Percentiles rank a stretch among this genome's conserved stretches.
phyloP scores from a whole-genome alignment of 352 stramenopile genomes.

The Pythium brachiatum region DNA sequence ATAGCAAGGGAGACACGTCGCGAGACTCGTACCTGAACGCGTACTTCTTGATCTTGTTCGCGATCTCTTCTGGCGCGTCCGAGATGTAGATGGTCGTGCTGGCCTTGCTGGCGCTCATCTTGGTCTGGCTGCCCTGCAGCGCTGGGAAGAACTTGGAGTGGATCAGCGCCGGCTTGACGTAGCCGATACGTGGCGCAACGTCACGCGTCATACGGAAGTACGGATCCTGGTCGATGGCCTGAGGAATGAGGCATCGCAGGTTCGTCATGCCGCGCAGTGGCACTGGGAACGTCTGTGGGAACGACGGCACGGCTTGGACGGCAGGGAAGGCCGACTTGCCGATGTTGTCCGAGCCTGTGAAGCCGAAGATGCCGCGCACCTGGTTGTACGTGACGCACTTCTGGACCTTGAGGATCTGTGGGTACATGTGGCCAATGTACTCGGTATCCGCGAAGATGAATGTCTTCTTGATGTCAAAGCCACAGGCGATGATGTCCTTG shows the following conservation, averaged over 20 bases:
- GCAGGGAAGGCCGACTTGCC: constrained; percentile 99
- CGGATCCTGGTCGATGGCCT: constrained; percentile 99
- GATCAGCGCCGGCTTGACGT: constrained; percentile 96
- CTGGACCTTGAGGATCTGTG: constrained; percentile 99
- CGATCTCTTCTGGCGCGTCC: constrained; percentile 96
- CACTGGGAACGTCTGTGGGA: constrained; percentile 96
- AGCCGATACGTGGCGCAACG: constrained; percentile 96
- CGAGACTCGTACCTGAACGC: constrained; percentile 59
- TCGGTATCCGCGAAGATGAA: constrained; percentile 99
- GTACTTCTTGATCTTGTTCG: constrained; percentile 89
- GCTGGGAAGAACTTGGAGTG: constrained; percentile 99
- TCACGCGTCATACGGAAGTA: constrained; percentile 99
- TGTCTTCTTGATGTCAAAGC: constrained; percentile 96
- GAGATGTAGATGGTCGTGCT: constrained; percentile 99
- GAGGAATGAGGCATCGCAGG: constrained; percentile 98
- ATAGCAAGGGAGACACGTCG: too few relatives aligned
- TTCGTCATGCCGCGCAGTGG: constrained; percentile 86
- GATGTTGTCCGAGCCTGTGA: constrained; percentile 97
- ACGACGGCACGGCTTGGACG: constrained; percentile 97
- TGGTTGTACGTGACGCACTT: constrained; percentile 98
- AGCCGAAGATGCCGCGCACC: constrained; percentile 99
- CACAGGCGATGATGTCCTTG: constrained; percentile 99
- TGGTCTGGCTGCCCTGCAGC: constrained; percentile 95
- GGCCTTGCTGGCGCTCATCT: constrained; percentile 97
- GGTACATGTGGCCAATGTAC: constrained; percentile 99